Evolutionary conservation across 2,329 filamentous ascomycete species (phyloP).

Genomic region (Lizonia empirigonia): DNA sequence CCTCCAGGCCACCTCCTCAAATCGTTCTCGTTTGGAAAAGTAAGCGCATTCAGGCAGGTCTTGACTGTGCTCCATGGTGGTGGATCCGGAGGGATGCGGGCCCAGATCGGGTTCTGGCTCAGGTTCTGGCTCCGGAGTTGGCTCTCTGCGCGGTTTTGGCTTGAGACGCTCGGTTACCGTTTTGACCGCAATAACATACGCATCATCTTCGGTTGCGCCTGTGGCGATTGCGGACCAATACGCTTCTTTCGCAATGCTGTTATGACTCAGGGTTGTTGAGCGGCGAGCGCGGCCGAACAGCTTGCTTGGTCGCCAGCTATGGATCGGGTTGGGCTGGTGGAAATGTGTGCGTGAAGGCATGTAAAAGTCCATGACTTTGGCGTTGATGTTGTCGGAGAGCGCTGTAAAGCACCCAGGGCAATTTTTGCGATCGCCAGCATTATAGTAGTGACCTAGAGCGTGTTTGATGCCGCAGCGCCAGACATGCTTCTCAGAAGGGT

Average conservation of each 20-base stretch:
- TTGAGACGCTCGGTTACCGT: conserved; percentile 21
- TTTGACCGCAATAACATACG: conserved; percentile 18
- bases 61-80: conserved; percentile 36
- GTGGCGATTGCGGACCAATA: conserved; percentile 26
- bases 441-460: conserved; percentile 37
- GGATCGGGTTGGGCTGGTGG: conserved; percentile 23
- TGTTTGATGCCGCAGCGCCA: conserved; percentile 39
- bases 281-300: conserved; percentile 10
- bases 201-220: conserved; percentile 19
- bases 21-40: conserved; percentile 14
- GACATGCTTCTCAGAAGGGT: conserved; percentile 20
- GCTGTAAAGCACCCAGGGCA: conserved; percentile 33
- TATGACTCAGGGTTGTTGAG: conserved; percentile 21
- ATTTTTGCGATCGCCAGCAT: conserved; percentile 32
- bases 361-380: conserved; percentile 36
- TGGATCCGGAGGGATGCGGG: conserved; percentile 34
- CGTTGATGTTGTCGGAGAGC: conserved; percentile 15
- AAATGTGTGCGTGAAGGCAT: conserved; percentile 24
- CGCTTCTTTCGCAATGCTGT: conserved; percentile 33
- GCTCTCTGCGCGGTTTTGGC: conserved; percentile 20
- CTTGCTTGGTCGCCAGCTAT: conserved; percentile 29
- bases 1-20: conserved; percentile 32
- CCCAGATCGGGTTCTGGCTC: conserved; percentile 22
- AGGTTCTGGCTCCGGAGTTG: conserved; percentile 18
- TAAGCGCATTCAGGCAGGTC: conserved; percentile 25